These are phyloP conservation scores for Salvia rosmarinus DNA, from an alignment of 257 asterid genomes.

Conservation along the genomic window DNA sequence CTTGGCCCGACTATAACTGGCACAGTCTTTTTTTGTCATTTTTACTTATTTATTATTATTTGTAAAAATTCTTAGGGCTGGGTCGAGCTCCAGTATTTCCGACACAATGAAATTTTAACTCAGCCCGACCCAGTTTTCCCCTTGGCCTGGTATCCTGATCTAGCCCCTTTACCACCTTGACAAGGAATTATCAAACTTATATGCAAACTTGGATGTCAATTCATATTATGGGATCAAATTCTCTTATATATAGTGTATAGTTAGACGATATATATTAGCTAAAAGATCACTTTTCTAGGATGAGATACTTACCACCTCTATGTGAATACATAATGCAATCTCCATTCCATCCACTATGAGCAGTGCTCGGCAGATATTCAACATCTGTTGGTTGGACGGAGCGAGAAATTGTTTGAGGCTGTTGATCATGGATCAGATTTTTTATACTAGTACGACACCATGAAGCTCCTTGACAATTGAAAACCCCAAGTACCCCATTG, in stretches of 20 bases:
- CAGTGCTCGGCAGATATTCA: constrained; percentile 54
- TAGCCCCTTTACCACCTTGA: background rate
- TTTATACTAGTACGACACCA: constrained; percentile 58
- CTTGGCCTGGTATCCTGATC: background rate
- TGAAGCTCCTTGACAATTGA: constrained; percentile 79
- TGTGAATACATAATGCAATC: constrained; percentile 69
- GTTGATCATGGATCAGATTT: constrained; percentile 62
- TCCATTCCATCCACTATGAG: constrained; percentile 59
- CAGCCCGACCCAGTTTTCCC: background rate
- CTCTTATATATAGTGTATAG: background rate
- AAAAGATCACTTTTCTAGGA: background rate
- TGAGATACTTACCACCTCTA: constrained; percentile 49
- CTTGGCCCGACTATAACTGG: background rate
- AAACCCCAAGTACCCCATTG: constrained; percentile 70
- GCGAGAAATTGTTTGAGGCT: constrained; percentile 52
- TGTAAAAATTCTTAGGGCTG: background rate
- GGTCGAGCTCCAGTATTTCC: background rate
- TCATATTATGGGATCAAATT: background rate
- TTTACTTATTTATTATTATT: background rate
- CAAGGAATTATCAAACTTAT: background rate
- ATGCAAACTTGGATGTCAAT: background rate
- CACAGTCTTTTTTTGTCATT: background rate
- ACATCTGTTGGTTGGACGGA: constrained; percentile 57
- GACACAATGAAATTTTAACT: background rate
- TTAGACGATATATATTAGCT: background rate